Evolutionary conservation across 1,139 yeast species (phyloP).

Genomic region (Kurtzmaniella quercitrusa): DNA sequence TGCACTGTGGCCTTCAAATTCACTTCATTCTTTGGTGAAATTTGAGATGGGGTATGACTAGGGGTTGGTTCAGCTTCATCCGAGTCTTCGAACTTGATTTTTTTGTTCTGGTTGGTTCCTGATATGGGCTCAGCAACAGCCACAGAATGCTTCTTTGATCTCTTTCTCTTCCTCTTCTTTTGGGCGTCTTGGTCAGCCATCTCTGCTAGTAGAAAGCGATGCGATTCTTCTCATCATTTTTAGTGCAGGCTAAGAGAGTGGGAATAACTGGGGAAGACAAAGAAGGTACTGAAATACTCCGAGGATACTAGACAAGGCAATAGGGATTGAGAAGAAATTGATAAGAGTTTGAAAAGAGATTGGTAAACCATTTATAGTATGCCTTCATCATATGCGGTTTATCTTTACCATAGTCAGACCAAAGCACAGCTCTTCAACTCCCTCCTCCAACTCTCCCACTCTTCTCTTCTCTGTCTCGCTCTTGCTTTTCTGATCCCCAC

Average conservation of each 20-base stretch:
- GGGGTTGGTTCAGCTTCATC: neutral
- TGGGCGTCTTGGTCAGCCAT: slow-evolving; percentile 1
- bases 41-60: neutral
- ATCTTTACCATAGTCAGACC: no score
- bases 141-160: slow-evolving; percentile 9
- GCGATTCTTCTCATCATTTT: neutral
- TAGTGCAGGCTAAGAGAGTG: neutral
- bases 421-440: no score
- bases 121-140: neutral
- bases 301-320: no score
- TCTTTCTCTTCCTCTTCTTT: slow-evolving; percentile 19
- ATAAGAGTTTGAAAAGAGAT: no score
- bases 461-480: neutral
- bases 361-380: no score
- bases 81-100: slow-evolving; percentile 24
- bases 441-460: neutral
- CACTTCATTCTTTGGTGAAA: neutral
- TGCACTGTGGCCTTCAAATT: slow-evolving; percentile 2
- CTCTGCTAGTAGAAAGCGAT: neutral
- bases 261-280: neutral
- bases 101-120: slow-evolving; percentile 19
- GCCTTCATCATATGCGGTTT: no score
- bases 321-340: no score
- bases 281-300: no score
- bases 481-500: no score